Conservation (phyloP, 2,329 filamentous ascomycete species). For the Mycogone perniciosa region DNA sequence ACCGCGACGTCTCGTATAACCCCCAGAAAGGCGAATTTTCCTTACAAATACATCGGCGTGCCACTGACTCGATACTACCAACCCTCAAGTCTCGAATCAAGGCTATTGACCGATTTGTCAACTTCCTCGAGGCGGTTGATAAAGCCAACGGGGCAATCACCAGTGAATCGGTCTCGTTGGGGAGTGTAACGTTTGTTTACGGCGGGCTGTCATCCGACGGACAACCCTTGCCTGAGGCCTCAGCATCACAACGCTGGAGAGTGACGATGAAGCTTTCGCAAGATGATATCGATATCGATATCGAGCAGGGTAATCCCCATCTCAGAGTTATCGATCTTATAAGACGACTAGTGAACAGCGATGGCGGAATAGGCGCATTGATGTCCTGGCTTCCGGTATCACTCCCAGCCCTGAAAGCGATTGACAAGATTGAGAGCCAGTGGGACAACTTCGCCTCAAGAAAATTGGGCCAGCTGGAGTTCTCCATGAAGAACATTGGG, state of each 20-base stretch:
- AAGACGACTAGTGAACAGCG: slow-evolving; percentile 50
- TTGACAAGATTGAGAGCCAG: slow-evolving; percentile 53
- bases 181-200: slow-evolving; percentile 65
- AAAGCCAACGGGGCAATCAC: slow-evolving; percentile 48
- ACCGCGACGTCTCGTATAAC: slow-evolving; percentile 58
- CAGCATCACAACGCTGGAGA: slow-evolving; percentile 34
- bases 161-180: slow-evolving; percentile 54
- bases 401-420: slow-evolving; percentile 56
- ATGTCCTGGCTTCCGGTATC: slow-evolving; percentile 52
- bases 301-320: slow-evolving; percentile 62
- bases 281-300: slow-evolving; percentile 48
- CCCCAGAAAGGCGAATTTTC: slow-evolving; percentile 54
- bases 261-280: slow-evolving; percentile 53
- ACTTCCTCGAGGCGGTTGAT: slow-evolving; percentile 61
- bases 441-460: slow-evolving; percentile 40
- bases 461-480: slow-evolving; percentile 41
- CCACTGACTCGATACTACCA: slow-evolving; percentile 54
- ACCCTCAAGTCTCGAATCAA: slow-evolving; percentile 55
- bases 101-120: slow-evolving; percentile 63
- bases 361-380: slow-evolving; percentile 45
- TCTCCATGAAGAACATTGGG: slow-evolving; percentile 49
- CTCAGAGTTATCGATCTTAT: slow-evolving; percentile 55
- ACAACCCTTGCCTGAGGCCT: not conserved
- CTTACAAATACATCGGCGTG: slow-evolving; percentile 51
- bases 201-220: slow-evolving; percentile 24